phyloP scores from a whole-genome alignment of 208 protist species.

The Trypanosoma congolense region DNA sequence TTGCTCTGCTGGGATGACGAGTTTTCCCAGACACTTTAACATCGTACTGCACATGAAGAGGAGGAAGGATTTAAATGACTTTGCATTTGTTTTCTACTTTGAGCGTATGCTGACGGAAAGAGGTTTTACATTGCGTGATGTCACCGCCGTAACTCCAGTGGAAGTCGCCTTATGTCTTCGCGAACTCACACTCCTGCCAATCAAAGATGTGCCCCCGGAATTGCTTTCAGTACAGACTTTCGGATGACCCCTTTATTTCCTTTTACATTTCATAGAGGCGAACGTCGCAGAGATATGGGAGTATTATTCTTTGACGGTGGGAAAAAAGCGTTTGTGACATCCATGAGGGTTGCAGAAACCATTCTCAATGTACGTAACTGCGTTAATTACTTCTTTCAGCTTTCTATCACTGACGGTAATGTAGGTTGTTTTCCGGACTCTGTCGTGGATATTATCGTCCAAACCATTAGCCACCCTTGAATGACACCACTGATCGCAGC shows the following conservation, averaged over 20 bases:
- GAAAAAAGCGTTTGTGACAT: conserved; percentile 75
- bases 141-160: conserved; percentile 55
- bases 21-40: conserved; percentile 36
- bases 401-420: conserved; percentile 67
- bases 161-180: conserved; percentile 70
- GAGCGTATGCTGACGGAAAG: conserved; percentile 78
- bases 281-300: conserved; percentile 39
- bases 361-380: conserved; percentile 63
- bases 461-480: conserved; percentile 53
- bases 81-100: conserved; percentile 70
- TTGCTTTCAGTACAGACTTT: conserved; percentile 57
- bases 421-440: conserved; percentile 67
- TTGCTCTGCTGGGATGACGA: conserved; percentile 86
- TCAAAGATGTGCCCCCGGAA: conserved; percentile 39
- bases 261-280: conserved; percentile 31
- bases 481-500: conserved; percentile 10
- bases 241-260: conserved; percentile 47
- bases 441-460: conserved; percentile 41
- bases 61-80: conserved; percentile 31
- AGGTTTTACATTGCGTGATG: conserved; percentile 69
- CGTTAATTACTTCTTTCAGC: conserved; percentile 85
- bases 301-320: conserved; percentile 79
- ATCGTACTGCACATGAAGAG: conserved; percentile 50
- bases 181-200: conserved; percentile 55
- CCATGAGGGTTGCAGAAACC: conserved; percentile 34